phyloP scores from a whole-genome alignment of 345 rosid species.

The Cardiospermum halicacabum region DNA sequence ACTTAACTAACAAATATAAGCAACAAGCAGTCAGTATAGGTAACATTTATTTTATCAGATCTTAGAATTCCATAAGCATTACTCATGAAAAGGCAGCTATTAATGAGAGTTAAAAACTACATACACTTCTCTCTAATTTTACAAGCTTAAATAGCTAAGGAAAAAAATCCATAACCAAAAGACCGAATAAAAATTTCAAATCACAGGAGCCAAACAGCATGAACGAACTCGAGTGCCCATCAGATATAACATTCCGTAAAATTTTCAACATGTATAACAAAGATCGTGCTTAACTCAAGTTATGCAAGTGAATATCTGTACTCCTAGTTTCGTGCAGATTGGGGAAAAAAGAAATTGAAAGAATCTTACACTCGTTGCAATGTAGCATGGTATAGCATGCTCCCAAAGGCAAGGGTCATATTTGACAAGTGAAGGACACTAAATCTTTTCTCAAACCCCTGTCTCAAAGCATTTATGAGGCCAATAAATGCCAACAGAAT shows the following conservation, averaged over 20 bases:
- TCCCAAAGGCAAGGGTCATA: constrained; percentile 85
- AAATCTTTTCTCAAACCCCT: constrained; percentile 93
- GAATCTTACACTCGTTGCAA: constrained; percentile 66
- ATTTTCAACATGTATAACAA: neutral
- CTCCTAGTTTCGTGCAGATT: neutral
- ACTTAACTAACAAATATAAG: neutral
- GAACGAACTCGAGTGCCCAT: neutral
- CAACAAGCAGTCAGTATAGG: neutral
- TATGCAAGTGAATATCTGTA: neutral
- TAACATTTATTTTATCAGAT: neutral
- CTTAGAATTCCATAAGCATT: neutral
- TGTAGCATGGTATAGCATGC: constrained; percentile 87
- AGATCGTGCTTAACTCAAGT: neutral
- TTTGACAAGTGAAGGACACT: constrained; percentile 86
- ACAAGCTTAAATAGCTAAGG: neutral
- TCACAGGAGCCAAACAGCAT: neutral
- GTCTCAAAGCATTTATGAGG: constrained; percentile 77
- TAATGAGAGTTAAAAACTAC: neutral
- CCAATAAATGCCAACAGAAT: constrained; percentile 79
- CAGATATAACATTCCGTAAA: neutral
- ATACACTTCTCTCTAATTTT: neutral
- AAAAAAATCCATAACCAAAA: neutral
- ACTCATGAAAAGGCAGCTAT: neutral
- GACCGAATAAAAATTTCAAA: neutral
- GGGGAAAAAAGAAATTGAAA: neutral